A percentile compares a stretch with the other conserved stretches of the same genome.
Conservation (phyloP, 164 flowering plant species). For the Liquidambar formosana region DNA sequence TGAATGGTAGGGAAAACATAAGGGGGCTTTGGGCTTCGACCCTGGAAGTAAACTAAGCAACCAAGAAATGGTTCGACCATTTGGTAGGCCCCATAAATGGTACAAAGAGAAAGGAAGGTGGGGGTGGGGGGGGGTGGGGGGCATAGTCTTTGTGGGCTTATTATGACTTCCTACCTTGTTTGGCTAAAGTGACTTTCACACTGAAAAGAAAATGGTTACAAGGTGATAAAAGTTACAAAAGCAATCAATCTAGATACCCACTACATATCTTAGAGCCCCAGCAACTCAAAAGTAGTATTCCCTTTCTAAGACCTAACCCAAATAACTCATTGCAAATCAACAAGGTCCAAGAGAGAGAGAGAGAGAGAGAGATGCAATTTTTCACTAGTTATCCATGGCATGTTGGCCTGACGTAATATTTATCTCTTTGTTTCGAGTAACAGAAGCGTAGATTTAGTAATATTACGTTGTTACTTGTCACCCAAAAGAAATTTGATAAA, state of each 20-base stretch:
- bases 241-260: conserved; percentile 5
- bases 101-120: background rate
- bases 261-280: background rate
- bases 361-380: too few species aligned
- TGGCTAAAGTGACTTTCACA: conserved; percentile 10
- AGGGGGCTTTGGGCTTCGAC: conserved; percentile 1
- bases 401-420: background rate
- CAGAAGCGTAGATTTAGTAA: too few species aligned
- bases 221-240: conserved; percentile 10
- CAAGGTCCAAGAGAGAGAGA: background rate
- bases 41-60: background rate
- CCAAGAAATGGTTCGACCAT: background rate
- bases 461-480: too few species aligned
- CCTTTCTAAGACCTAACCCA: background rate
- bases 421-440: too few species aligned
- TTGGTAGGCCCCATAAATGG: conserved; percentile 3
- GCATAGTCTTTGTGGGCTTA: background rate
- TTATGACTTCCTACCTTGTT: conserved; percentile 5
- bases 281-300: conserved; percentile 1
- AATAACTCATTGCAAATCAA: background rate
- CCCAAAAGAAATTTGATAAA: too few species aligned
- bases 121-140: too few species aligned
- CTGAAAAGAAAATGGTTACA: conserved; percentile 10
- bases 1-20: background rate
- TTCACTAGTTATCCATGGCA: too few species aligned